Base-by-base conservation (phyloP, 768 basidiomycete genomes). In the Mycena rosella region DNA sequence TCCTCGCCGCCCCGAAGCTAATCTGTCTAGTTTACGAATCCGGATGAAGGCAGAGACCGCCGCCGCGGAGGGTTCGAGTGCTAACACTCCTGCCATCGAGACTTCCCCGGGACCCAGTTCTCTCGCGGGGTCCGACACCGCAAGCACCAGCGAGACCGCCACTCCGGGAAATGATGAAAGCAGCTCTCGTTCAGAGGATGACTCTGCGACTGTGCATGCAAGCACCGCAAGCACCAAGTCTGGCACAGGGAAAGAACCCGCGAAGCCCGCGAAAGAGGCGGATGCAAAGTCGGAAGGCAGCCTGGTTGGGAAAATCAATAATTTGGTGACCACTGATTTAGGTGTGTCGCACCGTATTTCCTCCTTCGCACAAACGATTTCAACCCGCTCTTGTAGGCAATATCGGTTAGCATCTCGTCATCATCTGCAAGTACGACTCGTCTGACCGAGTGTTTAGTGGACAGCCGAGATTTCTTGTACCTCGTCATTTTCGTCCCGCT, bases 301-400 rank as follows among this genome's bases (percentile, higher is more conserved):
- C 73, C 76, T 92, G 20, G 85, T 89, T 29, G 93, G 93, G 13
- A 91, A 87, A 74, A 89, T 94, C 74, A 94, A 91, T 77, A 94
- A 93, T 59, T 78, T 94, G 7, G 86, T 93, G 29, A 89, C 91
- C 5, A 88, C 89, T 0, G 93, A 95, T 76, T 32, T 70, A 2
- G 52, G 40, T 36, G 26, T 26, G 48, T 47, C 2, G 20, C 15
- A 4, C 27, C 27, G 14, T 30, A 45, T 32, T 48, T 32, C n/a
- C 15, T 29, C 42, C 13, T 48, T 42, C 22, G 20, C 9, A 78
- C 15, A 42, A 36, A 7, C 34, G 8, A 36, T 36, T 36, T 15
- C 15, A 8, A 36, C 34, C 15, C 34, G 38, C 38, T 52, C 5
- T 52, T 34, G 11, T 20, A 52, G 51, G 71, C 29, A 22, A 32